Conservation (phyloP, 2,329 filamentous ascomycete genomes). For the Coleophoma crateriformis region DNA sequence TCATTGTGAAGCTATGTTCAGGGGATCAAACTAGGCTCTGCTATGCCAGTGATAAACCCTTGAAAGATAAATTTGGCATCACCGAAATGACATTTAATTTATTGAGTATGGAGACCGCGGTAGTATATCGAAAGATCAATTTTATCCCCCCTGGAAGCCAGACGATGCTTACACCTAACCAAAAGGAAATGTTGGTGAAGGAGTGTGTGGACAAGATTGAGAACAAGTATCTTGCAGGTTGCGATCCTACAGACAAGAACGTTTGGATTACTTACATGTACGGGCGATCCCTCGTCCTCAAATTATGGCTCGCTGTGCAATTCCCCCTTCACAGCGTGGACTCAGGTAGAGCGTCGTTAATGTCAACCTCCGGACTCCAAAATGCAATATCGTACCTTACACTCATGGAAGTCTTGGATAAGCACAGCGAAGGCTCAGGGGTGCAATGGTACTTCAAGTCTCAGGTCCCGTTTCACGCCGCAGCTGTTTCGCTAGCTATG, state of each 20-base stretch:
- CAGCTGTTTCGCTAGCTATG: conserved; percentile 46
- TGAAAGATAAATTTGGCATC: background rate
- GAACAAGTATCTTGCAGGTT: background rate
- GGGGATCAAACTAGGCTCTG: no score
- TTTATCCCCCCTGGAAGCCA: background rate
- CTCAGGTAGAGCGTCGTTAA: conserved; percentile 1
- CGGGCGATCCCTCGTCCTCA: background rate
- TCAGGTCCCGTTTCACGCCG: conserved; percentile 51
- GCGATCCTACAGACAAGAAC: background rate
- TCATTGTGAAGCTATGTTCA: background rate
- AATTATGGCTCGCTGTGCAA: background rate
- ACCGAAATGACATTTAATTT: conserved; percentile 8
- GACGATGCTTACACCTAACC: background rate
- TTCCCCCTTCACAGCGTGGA: background rate
- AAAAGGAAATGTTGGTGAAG: background rate
- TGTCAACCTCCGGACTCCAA: conserved; percentile 21
- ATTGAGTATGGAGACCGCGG: conserved; percentile 2
- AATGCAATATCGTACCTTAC: conserved; percentile 35
- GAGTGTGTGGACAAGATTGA: background rate
- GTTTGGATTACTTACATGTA: background rate
- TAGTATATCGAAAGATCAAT: conserved; percentile 1
- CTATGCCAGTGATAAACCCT: conserved; percentile 6
- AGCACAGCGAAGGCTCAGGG: conserved; percentile 23
- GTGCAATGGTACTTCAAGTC: conserved; percentile 42
- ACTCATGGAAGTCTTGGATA: conserved; percentile 11